Base-by-base conservation (phyloP, 495 filamentous ascomycete species). In the Penicillium ucsense region DNA sequence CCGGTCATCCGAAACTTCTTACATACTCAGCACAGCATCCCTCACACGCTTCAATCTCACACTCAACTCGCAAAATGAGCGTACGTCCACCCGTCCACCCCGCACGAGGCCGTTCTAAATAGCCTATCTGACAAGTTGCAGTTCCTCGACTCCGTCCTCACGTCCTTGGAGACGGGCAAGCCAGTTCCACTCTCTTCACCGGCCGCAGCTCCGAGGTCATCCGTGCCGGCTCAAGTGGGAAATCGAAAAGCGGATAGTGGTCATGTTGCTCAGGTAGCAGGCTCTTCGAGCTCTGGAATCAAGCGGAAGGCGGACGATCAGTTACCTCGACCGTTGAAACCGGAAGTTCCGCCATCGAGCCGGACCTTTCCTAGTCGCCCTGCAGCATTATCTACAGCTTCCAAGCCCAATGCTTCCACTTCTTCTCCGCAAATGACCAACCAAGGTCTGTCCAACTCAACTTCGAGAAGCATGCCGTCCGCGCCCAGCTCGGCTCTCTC, bases 101-200 rank as follows among this genome's bases (percentile, higher is more conserved):
- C 36, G 27, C 46, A 9, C 34, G 12, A 32, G 10, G n/a, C 38
- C 28, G n/a, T 32, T 40, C 35, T 31, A 6, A 27, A 31, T 46
- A 8, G 36, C 32, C 38, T 49, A 39, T 47, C 60, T 71, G 34
- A 73, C 48, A 30, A 35, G 20, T 45, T 34, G 7, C 37, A 81
- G 78, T 79, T 78, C 48, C 72, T 81, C 55, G 77, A 77, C 56
- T 80, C 78, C 27, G 68, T 80, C 30, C 69, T 80, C 46, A 71
- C 76, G 49, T 77, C 74, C 33, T 68, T 81, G 35, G 66, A 71
- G 58, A 70, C 70, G 59, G 74, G 68, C 38, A 66, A 66, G 40
- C 63, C 64, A 20, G 20, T 20, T 20, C 20, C 20, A 20, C 20
- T 20, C 20, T 20, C 20, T 20, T 20, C 20, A 20, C 55, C 60